Conservation (phyloP, 73 alveolate genomes). For the Blepharisma stoltei region DNA sequence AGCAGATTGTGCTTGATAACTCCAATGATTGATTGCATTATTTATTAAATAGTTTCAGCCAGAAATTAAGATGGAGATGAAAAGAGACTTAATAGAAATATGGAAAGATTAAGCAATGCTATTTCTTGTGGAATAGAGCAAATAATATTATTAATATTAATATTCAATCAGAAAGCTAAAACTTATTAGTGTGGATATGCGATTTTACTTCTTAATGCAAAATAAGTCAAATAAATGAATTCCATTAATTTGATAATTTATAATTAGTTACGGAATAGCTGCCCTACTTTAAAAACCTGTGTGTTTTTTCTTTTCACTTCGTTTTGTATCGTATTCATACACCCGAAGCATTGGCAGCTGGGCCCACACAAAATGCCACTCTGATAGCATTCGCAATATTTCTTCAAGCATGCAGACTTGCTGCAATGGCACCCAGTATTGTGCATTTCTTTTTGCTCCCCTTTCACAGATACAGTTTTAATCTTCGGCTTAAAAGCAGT, state of each 20-base stretch:
- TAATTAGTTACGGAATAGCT: too few species aligned
- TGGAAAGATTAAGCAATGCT: too few species aligned
- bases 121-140: too few species aligned
- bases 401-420: constrained; percentile 29
- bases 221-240: too few species aligned
- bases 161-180: too few species aligned
- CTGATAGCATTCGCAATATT: constrained; percentile 33
- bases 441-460: constrained; percentile 24
- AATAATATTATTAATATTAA: too few species aligned
- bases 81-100: too few species aligned
- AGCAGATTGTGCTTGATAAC: not conserved
- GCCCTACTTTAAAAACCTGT: too few species aligned
- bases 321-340: not conserved
- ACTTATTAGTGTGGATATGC: too few species aligned
- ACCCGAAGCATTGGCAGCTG: constrained; percentile 23
- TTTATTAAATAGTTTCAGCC: not conserved
- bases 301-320: constrained; percentile 22
- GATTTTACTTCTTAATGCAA: too few species aligned
- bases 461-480: not conserved
- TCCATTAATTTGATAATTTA: too few species aligned
- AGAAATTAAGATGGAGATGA: too few species aligned
- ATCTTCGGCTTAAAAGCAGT: constrained; percentile 68
- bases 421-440: constrained; percentile 28
- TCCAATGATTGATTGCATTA: constrained; percentile 6
- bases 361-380: constrained; percentile 28